These are phyloP conservation scores for Barnettozyma pratensis DNA, from an alignment of 805 yeast genomes.

Conservation along the genomic window DNA sequence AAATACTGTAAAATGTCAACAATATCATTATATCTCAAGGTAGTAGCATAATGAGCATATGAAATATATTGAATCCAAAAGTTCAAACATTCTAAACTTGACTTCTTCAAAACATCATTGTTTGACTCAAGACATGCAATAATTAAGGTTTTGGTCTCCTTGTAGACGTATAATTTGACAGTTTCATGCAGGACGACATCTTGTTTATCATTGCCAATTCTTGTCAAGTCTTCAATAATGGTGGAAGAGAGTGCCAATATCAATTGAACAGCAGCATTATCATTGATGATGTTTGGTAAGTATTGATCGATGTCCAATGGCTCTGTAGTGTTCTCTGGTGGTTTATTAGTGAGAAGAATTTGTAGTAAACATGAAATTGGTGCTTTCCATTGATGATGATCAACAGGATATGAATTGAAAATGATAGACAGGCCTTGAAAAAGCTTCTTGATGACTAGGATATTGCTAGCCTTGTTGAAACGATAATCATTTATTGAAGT, in stretches of 20 bases:
- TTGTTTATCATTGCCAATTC: conserved; percentile 24
- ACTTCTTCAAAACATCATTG: conserved; percentile 5
- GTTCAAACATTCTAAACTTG: conserved; percentile 28
- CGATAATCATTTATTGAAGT: conserved; percentile 7
- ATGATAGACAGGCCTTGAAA: conserved; percentile 49
- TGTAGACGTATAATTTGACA: conserved; percentile 33
- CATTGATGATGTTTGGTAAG: conserved; percentile 4
- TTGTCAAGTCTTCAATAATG: conserved; percentile 46
- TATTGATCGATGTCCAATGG: conserved; percentile 10
- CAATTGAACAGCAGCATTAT: conserved; percentile 9
- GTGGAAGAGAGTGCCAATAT: conserved; percentile 37
- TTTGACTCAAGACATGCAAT: conserved; percentile 11
- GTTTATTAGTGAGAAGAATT: conserved; percentile 12
- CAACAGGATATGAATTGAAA: conserved; percentile 29
- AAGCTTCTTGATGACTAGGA: conserved; percentile 53
- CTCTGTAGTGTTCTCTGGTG: conserved; percentile 6
- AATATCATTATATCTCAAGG: conserved; percentile 19
- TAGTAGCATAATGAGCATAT: conserved; percentile 27
- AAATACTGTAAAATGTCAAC: conserved; percentile 17
- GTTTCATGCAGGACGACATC: conserved; percentile 31
- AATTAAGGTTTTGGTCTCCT: conserved; percentile 23
- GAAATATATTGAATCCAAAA: conserved; percentile 36
- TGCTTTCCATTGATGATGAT: conserved; percentile 33
- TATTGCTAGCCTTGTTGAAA: conserved; percentile 11
- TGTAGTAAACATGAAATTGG: conserved; percentile 32